Evolutionary conservation across 345 rosid species (phyloP), one percentile per base, ranked within the genome.

Genomic region (Sonneratia alba): DNA sequence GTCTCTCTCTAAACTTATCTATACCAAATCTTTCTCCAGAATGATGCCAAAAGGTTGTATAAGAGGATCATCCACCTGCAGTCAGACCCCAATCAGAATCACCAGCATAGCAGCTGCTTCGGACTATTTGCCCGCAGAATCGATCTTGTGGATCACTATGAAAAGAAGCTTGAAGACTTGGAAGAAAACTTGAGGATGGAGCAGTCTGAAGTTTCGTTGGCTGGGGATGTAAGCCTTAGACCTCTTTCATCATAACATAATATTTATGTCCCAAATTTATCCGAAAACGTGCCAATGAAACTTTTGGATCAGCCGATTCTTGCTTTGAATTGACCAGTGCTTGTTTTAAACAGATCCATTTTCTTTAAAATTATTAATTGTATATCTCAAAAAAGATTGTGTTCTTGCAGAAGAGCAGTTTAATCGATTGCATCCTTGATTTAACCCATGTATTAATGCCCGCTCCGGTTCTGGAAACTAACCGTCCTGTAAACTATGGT

Each of bases 111-210:
- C 72, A n/a, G 57, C 21, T 70, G 70, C 7, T 66, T 76, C 69
- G 83, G 89, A 77, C 63, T 88, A 49, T 87, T 85, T 38, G 76
- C 86, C 70, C 75, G 73, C 55, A 87, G 79, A 75, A 85, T 74
- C 78, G 87, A 86, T 79, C 86, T 85, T 69, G 76, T 85, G 80
- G 91, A 81, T 85, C 95, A 88, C 36, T 86, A 84, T 75, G 96
- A 80, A 77, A 94, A 82, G 77, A 73, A 83, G 77, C 80, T 90
- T 68, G 91, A 86, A 68, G 83, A 85, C 68, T 4, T 88, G 66
- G 96, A 88, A 82, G 88, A 90, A 73, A 83, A 81, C 77, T 79
- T 87, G 81, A 84, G 91, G 71, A 64, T 91, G 75, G 85, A 82
- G 78, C 91, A 76, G 77, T 87, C 97, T 53, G 92, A 86, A 77